phyloP scores from a whole-genome alignment of 768 basidiomycete genomes.

The Sarcomyxa edulis region DNA sequence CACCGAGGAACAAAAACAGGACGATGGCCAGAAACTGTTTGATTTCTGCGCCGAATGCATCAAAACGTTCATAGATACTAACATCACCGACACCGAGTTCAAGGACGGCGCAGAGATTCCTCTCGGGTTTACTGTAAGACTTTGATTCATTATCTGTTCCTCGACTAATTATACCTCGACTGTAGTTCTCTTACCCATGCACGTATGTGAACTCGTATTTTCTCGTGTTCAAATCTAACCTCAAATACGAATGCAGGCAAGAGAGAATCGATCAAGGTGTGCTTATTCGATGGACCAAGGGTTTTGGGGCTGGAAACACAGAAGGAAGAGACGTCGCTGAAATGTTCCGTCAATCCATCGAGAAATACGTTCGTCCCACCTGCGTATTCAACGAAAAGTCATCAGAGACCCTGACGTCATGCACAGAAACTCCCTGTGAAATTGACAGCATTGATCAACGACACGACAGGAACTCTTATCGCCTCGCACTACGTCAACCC shows the following conservation, averaged over 20 bases:
- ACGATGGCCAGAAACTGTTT: slow-evolving; percentile 91
- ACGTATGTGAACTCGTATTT: slow-evolving; percentile 43
- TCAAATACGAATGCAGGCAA: slow-evolving; percentile 56
- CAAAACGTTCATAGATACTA: slow-evolving; percentile 80
- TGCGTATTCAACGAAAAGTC: too few relatives aligned
- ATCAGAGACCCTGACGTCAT: too few relatives aligned
- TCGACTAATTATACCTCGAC: not conserved
- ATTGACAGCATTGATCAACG: slow-evolving; percentile 89
- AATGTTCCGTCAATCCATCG: slow-evolving; percentile 85
- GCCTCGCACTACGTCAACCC: slow-evolving; percentile 96
- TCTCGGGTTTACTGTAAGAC: slow-evolving; percentile 87
- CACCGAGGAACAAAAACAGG: slow-evolving; percentile 96
- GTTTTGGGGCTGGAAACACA: slow-evolving; percentile 87
- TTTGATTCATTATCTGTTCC: slow-evolving; percentile 5
- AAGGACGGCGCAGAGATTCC: slow-evolving; percentile 59
- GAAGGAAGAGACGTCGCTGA: slow-evolving; percentile 91
- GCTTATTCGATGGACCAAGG: slow-evolving; percentile 99
- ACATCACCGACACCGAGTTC: slow-evolving; percentile 45
- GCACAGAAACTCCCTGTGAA: slow-evolving; percentile 75
- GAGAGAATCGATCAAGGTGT: slow-evolving; percentile 88
- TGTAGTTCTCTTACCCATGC: slow-evolving; percentile 93
- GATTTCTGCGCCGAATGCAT: slow-evolving; percentile 97
- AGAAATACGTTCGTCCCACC: slow-evolving; percentile 64
- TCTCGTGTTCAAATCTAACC: not conserved
- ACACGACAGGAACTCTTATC: slow-evolving; percentile 96